Conservation (phyloP, 768 basidiomycete species). For the Trametes cingulata region DNA sequence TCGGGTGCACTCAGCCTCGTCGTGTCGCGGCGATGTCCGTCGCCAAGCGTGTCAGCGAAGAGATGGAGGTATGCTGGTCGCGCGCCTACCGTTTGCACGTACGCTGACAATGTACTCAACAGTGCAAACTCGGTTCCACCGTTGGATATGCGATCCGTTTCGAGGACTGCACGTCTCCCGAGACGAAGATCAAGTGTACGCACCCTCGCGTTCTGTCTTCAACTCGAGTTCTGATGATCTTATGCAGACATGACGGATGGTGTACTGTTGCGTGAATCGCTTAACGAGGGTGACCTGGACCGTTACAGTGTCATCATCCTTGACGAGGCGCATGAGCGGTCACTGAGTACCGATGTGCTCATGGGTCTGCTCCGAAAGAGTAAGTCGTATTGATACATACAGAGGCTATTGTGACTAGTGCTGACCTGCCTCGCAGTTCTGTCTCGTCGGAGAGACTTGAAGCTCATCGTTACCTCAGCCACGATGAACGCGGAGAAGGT, state of each 20-base stretch:
- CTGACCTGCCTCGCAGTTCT: slow-evolving; percentile 37
- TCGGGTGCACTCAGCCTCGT: slow-evolving; percentile 97
- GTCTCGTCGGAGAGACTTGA: slow-evolving; percentile 88
- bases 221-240: background rate
- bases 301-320: slow-evolving; percentile 95
- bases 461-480: slow-evolving; percentile 96
- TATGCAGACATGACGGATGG: slow-evolving; percentile 95
- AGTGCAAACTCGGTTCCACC: slow-evolving; percentile 86
- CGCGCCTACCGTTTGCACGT: no score
- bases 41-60: slow-evolving; percentile 99
- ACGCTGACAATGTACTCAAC: no score
- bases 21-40: slow-evolving; percentile 99
- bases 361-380: slow-evolving; percentile 97
- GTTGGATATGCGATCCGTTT: slow-evolving; percentile 99
- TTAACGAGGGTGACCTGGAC: slow-evolving; percentile 98
- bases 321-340: slow-evolving; percentile 99
- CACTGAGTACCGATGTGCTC: slow-evolving; percentile 94
- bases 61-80: slow-evolving; percentile 97
- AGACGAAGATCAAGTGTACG: slow-evolving; percentile 97
- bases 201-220: slow-evolving; percentile 11
- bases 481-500: slow-evolving; percentile 99
- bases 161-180: slow-evolving; percentile 92
- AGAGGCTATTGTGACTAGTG: background rate
- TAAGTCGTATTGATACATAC: slow-evolving; percentile 45
- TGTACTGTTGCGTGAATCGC: slow-evolving; percentile 94